phyloP scores from a whole-genome alignment of 1,284 basidiomycete species.

The Irpex sp. region DNA sequence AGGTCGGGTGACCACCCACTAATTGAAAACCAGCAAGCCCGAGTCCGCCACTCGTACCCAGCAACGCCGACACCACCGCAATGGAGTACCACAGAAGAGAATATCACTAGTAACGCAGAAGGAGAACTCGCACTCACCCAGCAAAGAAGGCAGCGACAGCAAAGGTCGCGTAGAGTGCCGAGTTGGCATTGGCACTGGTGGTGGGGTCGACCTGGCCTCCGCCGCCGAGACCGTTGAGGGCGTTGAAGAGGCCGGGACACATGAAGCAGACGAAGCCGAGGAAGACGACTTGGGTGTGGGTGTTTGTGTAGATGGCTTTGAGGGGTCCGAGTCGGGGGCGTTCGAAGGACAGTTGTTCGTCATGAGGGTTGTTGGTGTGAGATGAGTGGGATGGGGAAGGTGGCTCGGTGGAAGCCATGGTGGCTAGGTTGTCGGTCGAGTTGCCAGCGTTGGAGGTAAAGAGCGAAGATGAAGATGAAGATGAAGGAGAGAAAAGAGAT shows the following conservation, averaged over 20 bases:
- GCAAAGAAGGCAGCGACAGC: slow-evolving; percentile 61
- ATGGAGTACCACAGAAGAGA: background rate
- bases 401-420: too few relatives aligned
- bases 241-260: slow-evolving; percentile 54
- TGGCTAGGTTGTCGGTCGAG: too few relatives aligned
- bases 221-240: slow-evolving; percentile 61
- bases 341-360: too few relatives aligned
- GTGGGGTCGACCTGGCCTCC: slow-evolving; percentile 63
- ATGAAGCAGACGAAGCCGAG: slow-evolving; percentile 68
- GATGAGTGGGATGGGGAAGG: too few relatives aligned
- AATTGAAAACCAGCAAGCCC: too few relatives aligned
- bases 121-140: slow-evolving; percentile 46
- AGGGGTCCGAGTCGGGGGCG: slow-evolving; percentile 29
- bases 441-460: too few relatives aligned
- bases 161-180: slow-evolving; percentile 69
- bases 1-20: too few relatives aligned
- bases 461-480: too few relatives aligned
- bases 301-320: slow-evolving; percentile 34
- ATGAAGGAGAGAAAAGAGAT: too few relatives aligned
- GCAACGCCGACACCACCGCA: background rate
- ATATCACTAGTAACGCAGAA: background rate
- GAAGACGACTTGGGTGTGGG: slow-evolving; percentile 45
- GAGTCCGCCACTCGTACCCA: too few relatives aligned
- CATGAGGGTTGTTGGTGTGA: too few relatives aligned
- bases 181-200: slow-evolving; percentile 62